Conservation (phyloP, 1,284 basidiomycete genomes). For the Apiotrichum laibachii region DNA sequence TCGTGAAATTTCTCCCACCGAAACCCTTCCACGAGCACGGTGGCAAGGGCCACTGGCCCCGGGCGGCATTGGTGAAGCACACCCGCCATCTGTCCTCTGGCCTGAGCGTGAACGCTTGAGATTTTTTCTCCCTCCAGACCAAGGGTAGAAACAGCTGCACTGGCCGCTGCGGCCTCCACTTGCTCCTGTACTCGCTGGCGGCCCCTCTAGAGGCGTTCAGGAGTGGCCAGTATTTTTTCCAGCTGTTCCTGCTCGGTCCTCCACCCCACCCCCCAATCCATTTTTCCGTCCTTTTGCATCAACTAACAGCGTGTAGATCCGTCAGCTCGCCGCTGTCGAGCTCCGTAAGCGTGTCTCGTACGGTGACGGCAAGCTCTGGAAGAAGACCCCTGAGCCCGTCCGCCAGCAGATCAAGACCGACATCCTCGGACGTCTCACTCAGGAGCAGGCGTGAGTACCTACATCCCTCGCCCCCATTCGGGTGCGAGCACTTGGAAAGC, state of each 20-base stretch:
- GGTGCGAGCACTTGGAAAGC: not conserved
- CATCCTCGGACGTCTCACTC: constrained; percentile 74
- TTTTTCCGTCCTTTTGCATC: not conserved
- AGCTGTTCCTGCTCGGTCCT: not conserved
- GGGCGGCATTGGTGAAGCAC: not conserved
- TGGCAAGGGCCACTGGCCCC: not conserved
- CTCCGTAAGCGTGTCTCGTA: constrained; percentile 85
- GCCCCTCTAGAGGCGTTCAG: not conserved
- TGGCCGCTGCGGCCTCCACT: no score
- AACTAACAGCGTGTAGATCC: constrained; percentile 60
- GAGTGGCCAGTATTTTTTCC: not conserved
- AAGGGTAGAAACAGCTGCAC: no score
- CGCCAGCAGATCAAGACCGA: constrained; percentile 83
- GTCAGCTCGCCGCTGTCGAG: constrained; percentile 98
- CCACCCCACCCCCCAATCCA: not conserved
- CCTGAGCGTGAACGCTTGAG: not conserved
- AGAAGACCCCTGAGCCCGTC: constrained; percentile 65
- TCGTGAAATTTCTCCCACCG: not conserved
- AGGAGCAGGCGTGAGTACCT: constrained; percentile 68
- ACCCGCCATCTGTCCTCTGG: not conserved
- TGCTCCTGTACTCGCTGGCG: not conserved
- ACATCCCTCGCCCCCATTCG: not conserved
- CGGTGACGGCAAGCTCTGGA: constrained; percentile 82
- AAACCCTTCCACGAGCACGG: no score
- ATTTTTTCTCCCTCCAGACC: not conserved